A percentile compares a stretch with the other conserved stretches of the same genome.
phyloP scores from a whole-genome alignment of 805 yeast species.

The Suhomyces sp. region DNA sequence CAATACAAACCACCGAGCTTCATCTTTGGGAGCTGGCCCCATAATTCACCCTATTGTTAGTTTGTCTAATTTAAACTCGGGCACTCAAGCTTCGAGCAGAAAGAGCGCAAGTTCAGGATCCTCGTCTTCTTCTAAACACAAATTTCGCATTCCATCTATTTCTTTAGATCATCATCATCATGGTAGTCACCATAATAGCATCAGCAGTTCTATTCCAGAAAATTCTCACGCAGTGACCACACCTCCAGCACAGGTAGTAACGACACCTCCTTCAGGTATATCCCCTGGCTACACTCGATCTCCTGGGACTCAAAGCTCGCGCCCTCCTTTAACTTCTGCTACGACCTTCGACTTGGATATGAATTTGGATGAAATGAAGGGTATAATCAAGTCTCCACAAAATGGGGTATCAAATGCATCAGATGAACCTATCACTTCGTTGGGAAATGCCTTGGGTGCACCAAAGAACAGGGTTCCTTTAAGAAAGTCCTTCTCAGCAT shows the following conservation, averaged over 20 bases:
- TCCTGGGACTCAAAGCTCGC: no score
- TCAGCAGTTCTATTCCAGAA: slow-evolving; percentile 9
- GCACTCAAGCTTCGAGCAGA: slow-evolving; percentile 4
- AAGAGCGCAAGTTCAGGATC: slow-evolving; percentile 19
- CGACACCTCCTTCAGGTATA: background rate
- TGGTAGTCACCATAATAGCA: slow-evolving; percentile 5
- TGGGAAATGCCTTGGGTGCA: background rate
- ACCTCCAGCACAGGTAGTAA: background rate
- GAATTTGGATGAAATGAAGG: slow-evolving; percentile 50
- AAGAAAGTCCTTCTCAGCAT: slow-evolving; percentile 9
- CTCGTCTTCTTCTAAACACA: slow-evolving; percentile 28
- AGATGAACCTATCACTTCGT: background rate
- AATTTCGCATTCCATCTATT: slow-evolving; percentile 37
- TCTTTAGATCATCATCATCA: slow-evolving; percentile 28
- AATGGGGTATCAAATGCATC: background rate
- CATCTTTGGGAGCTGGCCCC: slow-evolving; percentile 10
- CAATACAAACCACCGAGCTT: slow-evolving; percentile 4
- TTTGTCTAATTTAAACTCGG: no score
- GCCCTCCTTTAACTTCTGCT: slow-evolving; percentile 3
- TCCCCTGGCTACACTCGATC: no score
- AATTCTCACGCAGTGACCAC: slow-evolving; percentile 2
- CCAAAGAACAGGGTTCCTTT: background rate
- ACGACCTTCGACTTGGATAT: slow-evolving; percentile 43
- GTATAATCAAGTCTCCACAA: slow-evolving; percentile 41
- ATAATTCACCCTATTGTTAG: no score